These are phyloP conservation scores for Colletotrichum paranaense DNA, from an alignment of 2,329 filamentous ascomycete species.

Conservation along the genomic window DNA sequence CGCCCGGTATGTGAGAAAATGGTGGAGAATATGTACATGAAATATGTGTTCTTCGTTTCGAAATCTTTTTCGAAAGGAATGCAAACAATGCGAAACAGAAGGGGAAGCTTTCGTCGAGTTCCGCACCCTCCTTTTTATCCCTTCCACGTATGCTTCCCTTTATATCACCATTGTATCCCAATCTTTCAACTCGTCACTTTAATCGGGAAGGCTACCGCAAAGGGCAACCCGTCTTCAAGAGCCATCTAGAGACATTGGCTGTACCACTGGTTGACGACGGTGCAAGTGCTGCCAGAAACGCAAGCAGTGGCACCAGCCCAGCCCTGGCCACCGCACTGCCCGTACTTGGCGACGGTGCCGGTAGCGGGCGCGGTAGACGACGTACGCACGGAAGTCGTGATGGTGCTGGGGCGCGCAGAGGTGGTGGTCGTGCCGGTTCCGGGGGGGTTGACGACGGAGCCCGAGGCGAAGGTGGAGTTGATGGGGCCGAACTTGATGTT, in stretches of 20 bases:
- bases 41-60: slow-evolving; percentile 5
- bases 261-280: slow-evolving; percentile 52
- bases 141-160: slow-evolving; percentile 1
- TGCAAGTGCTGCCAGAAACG: slow-evolving; percentile 49
- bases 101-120: background rate
- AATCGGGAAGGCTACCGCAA: background rate
- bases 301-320: slow-evolving; percentile 51
- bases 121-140: slow-evolving; percentile 21
- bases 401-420: slow-evolving; percentile 1
- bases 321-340: slow-evolving; percentile 50
- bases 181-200: slow-evolving; percentile 4
- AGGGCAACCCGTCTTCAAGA: background rate
- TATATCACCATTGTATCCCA: background rate
- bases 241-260: slow-evolving; percentile 51
- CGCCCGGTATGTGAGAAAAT: slow-evolving; percentile 1
- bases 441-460: slow-evolving; percentile 15
- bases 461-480: slow-evolving; percentile 59
- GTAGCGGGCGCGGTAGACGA: background rate
- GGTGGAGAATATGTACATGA: slow-evolving; percentile 28
- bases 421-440: slow-evolving; percentile 23
- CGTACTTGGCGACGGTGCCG: slow-evolving; percentile 44
- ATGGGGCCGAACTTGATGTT: slow-evolving; percentile 67
- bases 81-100: background rate
- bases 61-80: too few relatives aligned
- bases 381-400: slow-evolving; percentile 16